phyloP scores from a whole-genome alignment of 2,329 filamentous ascomycete species.

The Trichocomaceae sp. region DNA sequence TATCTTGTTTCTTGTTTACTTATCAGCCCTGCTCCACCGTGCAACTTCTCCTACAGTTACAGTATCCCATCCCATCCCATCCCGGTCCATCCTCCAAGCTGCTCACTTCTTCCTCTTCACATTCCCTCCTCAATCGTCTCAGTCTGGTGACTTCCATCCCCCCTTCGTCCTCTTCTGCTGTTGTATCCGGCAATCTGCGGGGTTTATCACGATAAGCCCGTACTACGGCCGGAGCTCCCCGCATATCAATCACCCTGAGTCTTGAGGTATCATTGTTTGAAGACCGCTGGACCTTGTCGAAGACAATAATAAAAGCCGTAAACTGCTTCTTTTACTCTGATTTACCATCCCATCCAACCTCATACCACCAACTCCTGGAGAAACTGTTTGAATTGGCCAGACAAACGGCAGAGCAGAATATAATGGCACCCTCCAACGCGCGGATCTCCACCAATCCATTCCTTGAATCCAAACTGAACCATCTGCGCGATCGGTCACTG shows the following conservation, averaged over 20 bases:
- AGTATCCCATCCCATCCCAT: no score
- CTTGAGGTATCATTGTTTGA: no score
- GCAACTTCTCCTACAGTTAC: neutral
- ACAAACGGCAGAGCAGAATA: neutral
- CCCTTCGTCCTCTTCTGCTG: neutral
- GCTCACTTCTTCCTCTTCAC: neutral
- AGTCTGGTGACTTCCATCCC: neutral
- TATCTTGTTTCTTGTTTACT: neutral
- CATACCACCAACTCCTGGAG: neutral
- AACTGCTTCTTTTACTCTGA: neutral
- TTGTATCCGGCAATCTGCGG: conserved; percentile 1
- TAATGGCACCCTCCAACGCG: conserved; percentile 14
- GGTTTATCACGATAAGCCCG: conserved; percentile 14
- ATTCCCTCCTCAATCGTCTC: neutral
- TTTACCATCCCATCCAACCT: neutral
- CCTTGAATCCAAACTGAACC: conserved; percentile 14
- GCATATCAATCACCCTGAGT: conserved; percentile 3
- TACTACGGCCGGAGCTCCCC: conserved; percentile 8
- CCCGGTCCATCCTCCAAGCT: no score
- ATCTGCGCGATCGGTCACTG: conserved; percentile 16
- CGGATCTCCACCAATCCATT: conserved; percentile 16
- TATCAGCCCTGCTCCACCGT: neutral
- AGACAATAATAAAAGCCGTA: no score
- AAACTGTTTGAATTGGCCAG: neutral
- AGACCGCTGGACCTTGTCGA: no score